phyloP scores from a whole-genome alignment of 495 filamentous ascomycete species.

The Aspergillus haitiensis region DNA sequence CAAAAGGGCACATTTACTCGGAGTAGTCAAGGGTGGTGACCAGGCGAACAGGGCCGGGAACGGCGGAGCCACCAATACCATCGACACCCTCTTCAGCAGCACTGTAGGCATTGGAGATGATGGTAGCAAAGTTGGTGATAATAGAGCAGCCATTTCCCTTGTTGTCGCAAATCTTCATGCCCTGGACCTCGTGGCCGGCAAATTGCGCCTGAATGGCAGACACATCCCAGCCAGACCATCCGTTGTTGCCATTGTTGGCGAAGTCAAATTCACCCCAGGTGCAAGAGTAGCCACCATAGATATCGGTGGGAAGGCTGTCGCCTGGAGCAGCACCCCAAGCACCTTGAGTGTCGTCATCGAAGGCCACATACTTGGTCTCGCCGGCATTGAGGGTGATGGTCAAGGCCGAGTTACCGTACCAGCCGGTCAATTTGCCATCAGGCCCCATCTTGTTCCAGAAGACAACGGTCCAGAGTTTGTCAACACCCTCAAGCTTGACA shows the following conservation, averaged over 20 bases:
- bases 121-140: constrained; percentile 30
- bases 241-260: constrained; percentile 45
- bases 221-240: constrained; percentile 54
- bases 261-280: constrained; percentile 60
- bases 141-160: constrained; percentile 34
- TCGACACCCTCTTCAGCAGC: constrained; percentile 27
- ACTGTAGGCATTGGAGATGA: constrained; percentile 42
- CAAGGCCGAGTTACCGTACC: constrained; percentile 43
- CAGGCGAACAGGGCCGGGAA: constrained; percentile 34
- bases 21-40: constrained; percentile 37
- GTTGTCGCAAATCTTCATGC: constrained; percentile 46
- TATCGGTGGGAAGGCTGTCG: constrained; percentile 27
- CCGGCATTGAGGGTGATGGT: constrained; percentile 42
- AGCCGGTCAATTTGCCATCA: constrained; percentile 39
- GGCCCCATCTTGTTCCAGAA: constrained; percentile 57
- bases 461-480: constrained; percentile 42
- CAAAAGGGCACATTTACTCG: constrained; percentile 23
- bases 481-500: constrained; percentile 44
- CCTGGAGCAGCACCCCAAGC: constrained; percentile 41
- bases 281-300: constrained; percentile 40
- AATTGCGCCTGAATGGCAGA: constrained; percentile 49
- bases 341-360: constrained; percentile 49
- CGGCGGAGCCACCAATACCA: constrained; percentile 30
- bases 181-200: constrained; percentile 34
- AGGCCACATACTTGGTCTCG: constrained; percentile 46